Evolutionary conservation across 73 alveolate species (phyloP).

Genomic region (Paramecium bursaria): DNA sequence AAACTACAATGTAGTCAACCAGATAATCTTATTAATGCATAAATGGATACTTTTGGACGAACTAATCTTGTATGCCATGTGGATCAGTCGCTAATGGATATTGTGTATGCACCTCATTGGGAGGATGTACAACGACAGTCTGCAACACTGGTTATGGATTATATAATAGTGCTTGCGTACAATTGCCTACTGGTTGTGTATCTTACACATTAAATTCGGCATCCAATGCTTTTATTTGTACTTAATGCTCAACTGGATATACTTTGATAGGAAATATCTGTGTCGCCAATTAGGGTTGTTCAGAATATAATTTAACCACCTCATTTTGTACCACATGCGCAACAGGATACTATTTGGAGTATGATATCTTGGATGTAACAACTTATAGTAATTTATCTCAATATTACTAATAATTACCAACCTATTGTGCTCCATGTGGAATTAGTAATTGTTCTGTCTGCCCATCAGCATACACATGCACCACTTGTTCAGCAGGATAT

Average conservation of each 20-base stretch:
- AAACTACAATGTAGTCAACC: not conserved
- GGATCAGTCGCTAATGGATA: not conserved
- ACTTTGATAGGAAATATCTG: constrained; percentile 29
- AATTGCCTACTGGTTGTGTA: constrained; percentile 1
- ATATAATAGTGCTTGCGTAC: constrained; percentile 21
- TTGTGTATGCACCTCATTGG: not conserved
- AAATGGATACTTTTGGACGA: constrained; percentile 1
- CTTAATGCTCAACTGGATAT: not conserved
- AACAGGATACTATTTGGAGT: constrained; percentile 1
- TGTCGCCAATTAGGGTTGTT: constrained; percentile 1
- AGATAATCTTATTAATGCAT: not conserved
- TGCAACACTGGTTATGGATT: not conserved
- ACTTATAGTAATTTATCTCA: not conserved
- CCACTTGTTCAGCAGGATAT: constrained; percentile 33
- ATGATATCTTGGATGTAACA: not conserved
- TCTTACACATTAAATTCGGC: not conserved
- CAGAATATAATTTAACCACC: not conserved
- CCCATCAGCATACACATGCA: constrained; percentile 12
- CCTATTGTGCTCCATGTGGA: constrained; percentile 13
- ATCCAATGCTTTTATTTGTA: constrained; percentile 26
- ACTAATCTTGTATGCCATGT: not conserved
- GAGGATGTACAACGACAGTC: not conserved
- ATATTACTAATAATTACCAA: not conserved
- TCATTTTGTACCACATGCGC: not conserved
- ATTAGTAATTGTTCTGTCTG: not conserved